Base-by-base conservation (phyloP, 75 land plant species). In the Cryptomeria japonica region DNA sequence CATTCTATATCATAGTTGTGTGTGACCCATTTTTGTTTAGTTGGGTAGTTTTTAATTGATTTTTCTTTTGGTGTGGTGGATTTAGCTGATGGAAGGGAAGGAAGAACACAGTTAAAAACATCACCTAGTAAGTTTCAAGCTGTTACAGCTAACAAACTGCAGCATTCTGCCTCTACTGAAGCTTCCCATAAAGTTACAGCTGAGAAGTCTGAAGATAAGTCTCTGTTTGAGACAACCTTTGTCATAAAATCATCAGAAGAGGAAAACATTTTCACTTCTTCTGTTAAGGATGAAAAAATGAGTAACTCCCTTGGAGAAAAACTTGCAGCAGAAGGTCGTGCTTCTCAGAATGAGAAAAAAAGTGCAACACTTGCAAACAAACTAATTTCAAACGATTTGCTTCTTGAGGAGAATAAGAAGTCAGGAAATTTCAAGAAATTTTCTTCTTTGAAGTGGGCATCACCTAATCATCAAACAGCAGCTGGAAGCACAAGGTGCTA, bases 401-500 rank as follows among this genome's bases (percentile, higher is more conserved):
- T n/a, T 28, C 49, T 25, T 82, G 49, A 44, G 31, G 84, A 82
- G 31, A 82, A 42, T 82, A 82, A 82, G 44, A 44, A 44, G 84
- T 79, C 16, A 56, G 87, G 76, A 31, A 88, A 87, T 87, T 39
- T 31, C 0, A 88, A 79, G 88, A 91, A 90, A 25, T 31, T 39
- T 49, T 84, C 89, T 80, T 70, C 75, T 25, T 32, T 68, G 16
- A 73, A 31, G 53, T 58, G 31, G 32, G 34, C 89, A 19, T 78
- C 83, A 83, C 89, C 84, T 41, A 70, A 58, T 80, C 38, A 44
- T 84, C 19, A 56, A 84, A 79, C 82, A 76, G 82, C 87, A 19
- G 53, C 84, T 77, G 89, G 64, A 75, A 84, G 32, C 56, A 56
- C 83, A 75, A 36, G 87, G 38, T 94, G 95, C 83, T 87, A 87